Evolutionary conservation across 2,329 filamentous ascomycete species (phyloP).

Genomic region (Botrytis galanthina): DNA sequence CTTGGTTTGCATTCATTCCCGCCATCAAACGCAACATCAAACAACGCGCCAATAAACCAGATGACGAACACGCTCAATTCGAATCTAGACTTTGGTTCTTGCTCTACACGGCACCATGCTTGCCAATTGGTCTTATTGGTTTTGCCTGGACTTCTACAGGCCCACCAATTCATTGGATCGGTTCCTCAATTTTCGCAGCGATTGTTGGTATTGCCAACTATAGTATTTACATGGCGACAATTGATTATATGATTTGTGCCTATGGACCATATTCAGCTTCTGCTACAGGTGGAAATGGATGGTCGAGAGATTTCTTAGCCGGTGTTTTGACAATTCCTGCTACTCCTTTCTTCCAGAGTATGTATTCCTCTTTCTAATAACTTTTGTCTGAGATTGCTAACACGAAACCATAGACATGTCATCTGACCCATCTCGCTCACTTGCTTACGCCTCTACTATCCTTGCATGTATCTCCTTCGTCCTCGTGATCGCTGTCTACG

Average conservation of each 20-base stretch:
- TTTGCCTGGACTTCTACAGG: conserved; percentile 68
- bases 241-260: conserved; percentile 74
- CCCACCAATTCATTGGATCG: conserved; percentile 65
- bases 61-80: conserved; percentile 61
- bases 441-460: conserved; percentile 62
- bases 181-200: conserved; percentile 60
- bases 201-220: conserved; percentile 74
- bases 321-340: conserved; percentile 69
- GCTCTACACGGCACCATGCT: conserved; percentile 57
- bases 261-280: conserved; percentile 73
- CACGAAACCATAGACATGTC: conserved; percentile 37
- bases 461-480: conserved; percentile 59
- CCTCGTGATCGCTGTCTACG: conserved; percentile 61
- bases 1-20: conserved; percentile 58
- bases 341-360: conserved; percentile 57
- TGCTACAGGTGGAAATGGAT: conserved; percentile 74
- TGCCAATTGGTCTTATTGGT: conserved; percentile 66
- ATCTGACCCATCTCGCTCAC: conserved; percentile 49
- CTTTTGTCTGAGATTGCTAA: background rate
- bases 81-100: conserved; percentile 66
- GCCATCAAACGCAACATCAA: conserved; percentile 54
- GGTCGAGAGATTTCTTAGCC: conserved; percentile 69
- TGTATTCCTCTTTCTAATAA: conserved; percentile 21
- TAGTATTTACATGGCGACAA: conserved; percentile 69
- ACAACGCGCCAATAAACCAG: conserved; percentile 49